phyloP scores from a whole-genome alignment of 306 rosid genomes.

The Phaseolus lunatus region DNA sequence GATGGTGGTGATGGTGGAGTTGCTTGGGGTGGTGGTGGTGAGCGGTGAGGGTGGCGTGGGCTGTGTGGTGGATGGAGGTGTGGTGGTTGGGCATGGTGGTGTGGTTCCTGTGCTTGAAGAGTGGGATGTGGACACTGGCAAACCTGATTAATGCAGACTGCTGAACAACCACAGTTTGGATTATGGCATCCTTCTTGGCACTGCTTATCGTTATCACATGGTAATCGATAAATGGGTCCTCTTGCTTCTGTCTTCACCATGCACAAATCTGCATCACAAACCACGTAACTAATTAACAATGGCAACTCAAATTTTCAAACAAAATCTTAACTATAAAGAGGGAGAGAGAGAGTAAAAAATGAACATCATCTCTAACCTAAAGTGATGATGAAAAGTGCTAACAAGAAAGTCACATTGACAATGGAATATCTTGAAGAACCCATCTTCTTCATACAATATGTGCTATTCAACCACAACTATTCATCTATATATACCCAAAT shows the following conservation, averaged over 20 bases:
- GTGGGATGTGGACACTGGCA: neutral
- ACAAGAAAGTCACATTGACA: neutral
- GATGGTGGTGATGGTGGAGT: no score
- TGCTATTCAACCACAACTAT: neutral
- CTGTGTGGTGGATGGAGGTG: no score
- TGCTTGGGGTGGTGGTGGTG: no score
- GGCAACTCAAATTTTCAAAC: no score
- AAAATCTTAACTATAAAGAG: no score
- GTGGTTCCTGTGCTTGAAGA: no score
- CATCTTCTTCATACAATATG: neutral
- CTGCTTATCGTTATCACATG: neutral
- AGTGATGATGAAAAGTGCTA: neutral
- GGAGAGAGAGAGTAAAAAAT: no score
- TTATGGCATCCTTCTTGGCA: neutral
- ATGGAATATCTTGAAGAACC: neutral
- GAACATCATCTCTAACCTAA: no score
- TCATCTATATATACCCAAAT: neutral
- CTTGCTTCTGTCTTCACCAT: neutral
- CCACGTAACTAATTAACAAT: neutral
- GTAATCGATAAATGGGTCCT: neutral
- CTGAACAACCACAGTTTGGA: neutral
- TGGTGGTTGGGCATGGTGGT: no score
- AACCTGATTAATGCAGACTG: neutral
- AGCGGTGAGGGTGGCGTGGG: no score
- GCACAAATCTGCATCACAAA: neutral